Conservation (phyloP, 2,329 filamentous ascomycete genomes). For the Pseudohalonectria lignicola region DNA sequence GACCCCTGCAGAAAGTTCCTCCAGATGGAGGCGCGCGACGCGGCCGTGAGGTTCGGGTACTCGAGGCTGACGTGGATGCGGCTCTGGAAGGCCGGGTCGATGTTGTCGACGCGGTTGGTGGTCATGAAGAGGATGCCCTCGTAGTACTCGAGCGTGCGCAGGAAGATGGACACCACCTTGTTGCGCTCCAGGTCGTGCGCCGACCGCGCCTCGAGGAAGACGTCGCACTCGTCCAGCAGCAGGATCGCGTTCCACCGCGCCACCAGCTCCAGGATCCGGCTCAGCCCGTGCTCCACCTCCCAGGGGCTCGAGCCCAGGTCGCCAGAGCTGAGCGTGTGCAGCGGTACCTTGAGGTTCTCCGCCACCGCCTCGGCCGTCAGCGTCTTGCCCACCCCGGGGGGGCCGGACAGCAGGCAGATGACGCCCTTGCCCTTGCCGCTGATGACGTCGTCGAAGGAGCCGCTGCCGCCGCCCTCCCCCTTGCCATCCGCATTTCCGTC, state of each 20-base stretch:
- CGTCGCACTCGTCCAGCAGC: slow-evolving; percentile 59
- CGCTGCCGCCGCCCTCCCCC: background rate
- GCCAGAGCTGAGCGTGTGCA: slow-evolving; percentile 47
- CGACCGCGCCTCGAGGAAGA: slow-evolving; percentile 9
- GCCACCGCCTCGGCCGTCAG: slow-evolving; percentile 34
- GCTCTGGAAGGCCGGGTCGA: slow-evolving; percentile 34
- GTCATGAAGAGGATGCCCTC: slow-evolving; percentile 37
- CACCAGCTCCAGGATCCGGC: slow-evolving; percentile 60
- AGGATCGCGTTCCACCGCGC: slow-evolving; percentile 63
- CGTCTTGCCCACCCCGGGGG: slow-evolving; percentile 25
- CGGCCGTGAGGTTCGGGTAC: slow-evolving; percentile 28
- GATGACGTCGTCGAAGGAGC: slow-evolving; percentile 38
- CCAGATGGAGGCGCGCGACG: slow-evolving; percentile 24
- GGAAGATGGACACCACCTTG: slow-evolving; percentile 24
- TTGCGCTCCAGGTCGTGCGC: slow-evolving; percentile 25
- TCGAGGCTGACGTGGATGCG: slow-evolving; percentile 36
- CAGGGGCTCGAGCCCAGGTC: slow-evolving; percentile 59
- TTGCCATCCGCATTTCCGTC: background rate
- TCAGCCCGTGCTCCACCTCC: slow-evolving; percentile 54
- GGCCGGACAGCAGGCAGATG: slow-evolving; percentile 17
- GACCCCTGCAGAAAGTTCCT: slow-evolving; percentile 24
- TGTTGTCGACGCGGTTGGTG: slow-evolving; percentile 31
- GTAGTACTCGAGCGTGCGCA: slow-evolving; percentile 35
- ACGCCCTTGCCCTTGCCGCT: slow-evolving; percentile 39
- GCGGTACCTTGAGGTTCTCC: slow-evolving; percentile 34